Conservation (phyloP, 768 basidiomycete genomes). For the Russula dissimulans region DNA sequence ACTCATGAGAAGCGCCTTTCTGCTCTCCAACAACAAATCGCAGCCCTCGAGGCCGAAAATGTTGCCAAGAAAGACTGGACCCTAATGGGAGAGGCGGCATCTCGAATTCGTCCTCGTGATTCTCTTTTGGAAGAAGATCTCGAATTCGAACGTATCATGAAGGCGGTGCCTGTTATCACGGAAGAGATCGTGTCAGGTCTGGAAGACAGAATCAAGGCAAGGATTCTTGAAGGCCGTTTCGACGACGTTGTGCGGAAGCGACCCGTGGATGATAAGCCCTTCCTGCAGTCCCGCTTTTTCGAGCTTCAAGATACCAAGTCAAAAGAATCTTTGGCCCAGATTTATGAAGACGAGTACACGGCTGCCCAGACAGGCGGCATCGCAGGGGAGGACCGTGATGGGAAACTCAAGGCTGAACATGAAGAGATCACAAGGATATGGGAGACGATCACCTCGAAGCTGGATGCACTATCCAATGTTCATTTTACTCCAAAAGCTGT, state of each 20-base stretch:
- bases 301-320: conserved; percentile 88
- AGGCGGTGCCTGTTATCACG: conserved; percentile 80
- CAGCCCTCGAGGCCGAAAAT: conserved; percentile 76
- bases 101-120: conserved; percentile 79
- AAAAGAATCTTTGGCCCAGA: conserved; percentile 82
- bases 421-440: conserved; percentile 75
- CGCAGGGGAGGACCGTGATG: conserved; percentile 70
- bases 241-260: conserved; percentile 88
- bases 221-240: conserved; percentile 77
- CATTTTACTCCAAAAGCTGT: conserved; percentile 95
- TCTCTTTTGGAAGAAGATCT: conserved; percentile 89
- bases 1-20: conserved; percentile 74
- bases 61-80: conserved; percentile 88
- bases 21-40: conserved; percentile 68
- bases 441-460: conserved; percentile 77
- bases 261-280: conserved; percentile 72
- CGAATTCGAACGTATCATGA: conserved; percentile 87
- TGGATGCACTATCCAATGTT: conserved; percentile 91
- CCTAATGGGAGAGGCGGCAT: conserved; percentile 81
- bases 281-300: conserved; percentile 81
- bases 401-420: conserved; percentile 82
- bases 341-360: conserved; percentile 90
- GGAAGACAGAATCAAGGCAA: conserved; percentile 84
- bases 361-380: conserved; percentile 50
- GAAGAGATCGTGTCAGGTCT: conserved; percentile 74